Evolutionary conservation across 1,139 yeast genomes (phyloP).

Genomic region (Taiozyma sp.): DNA sequence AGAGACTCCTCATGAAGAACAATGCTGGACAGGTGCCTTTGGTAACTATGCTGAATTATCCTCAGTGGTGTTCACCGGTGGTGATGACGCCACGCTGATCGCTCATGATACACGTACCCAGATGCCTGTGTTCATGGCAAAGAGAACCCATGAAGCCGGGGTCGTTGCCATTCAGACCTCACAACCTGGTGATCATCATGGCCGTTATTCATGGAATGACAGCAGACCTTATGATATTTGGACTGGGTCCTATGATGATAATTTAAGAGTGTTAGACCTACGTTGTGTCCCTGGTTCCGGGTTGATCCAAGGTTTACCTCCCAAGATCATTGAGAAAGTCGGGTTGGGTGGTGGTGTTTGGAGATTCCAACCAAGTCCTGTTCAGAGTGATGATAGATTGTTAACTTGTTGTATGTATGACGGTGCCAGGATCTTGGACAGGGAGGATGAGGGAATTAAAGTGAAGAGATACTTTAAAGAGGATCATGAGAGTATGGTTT

Average conservation of each 20-base stretch:
- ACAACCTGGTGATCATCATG: constrained; percentile 27
- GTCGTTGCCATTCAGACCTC: constrained; percentile 69
- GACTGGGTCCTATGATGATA: constrained; percentile 94
- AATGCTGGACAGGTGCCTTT: constrained; percentile 88
- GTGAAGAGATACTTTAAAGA: constrained; percentile 46
- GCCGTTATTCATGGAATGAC: constrained; percentile 34
- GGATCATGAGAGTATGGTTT: constrained; percentile 88
- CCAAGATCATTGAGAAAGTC: constrained; percentile 36
- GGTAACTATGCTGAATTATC: constrained; percentile 52
- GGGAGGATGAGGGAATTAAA: not conserved
- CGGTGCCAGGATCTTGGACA: constrained; percentile 66
- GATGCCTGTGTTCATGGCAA: constrained; percentile 48
- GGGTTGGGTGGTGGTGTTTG: constrained; percentile 93
- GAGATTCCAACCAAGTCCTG: constrained; percentile 70
- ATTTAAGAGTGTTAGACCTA: constrained; percentile 63
- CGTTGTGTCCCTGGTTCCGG: constrained; percentile 45
- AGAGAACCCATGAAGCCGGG: constrained; percentile 78
- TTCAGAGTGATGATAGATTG: constrained; percentile 36
- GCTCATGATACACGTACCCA: constrained; percentile 62
- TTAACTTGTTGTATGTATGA: constrained; percentile 93
- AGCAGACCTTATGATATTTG: constrained; percentile 49
- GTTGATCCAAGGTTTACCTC: constrained; percentile 44
- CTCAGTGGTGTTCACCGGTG: constrained; percentile 77
- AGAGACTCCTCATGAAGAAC: constrained; percentile 51
- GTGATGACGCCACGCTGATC: constrained; percentile 76